Percentiles rank a stretch among this genome's conserved stretches.
These are phyloP conservation scores for Xerocomellus amylosporus DNA, from an alignment of 768 basidiomycete species.

Conservation along the genomic window DNA sequence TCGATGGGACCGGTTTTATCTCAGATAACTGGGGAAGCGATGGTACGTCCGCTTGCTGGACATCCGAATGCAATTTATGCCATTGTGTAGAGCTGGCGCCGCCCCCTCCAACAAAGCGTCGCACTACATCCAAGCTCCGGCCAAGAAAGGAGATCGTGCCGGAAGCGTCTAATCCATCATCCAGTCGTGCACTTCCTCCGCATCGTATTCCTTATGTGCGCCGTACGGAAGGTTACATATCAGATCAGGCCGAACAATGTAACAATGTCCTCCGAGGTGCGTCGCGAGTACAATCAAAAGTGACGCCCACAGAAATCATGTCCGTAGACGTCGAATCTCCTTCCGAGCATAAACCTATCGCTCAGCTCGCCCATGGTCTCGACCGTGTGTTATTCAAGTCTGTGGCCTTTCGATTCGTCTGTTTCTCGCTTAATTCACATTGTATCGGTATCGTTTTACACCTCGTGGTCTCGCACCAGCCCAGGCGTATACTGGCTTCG, in stretches of 20 bases:
- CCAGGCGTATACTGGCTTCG: slow-evolving; percentile 87
- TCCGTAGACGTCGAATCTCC: slow-evolving; percentile 44
- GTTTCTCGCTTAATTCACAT: background rate
- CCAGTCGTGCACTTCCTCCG: slow-evolving; percentile 16
- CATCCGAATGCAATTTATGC: background rate
- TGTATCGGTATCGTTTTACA: background rate
- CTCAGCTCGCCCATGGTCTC: slow-evolving; percentile 62
- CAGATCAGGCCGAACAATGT: slow-evolving; percentile 2
- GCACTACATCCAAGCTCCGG: background rate
- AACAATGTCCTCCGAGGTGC: slow-evolving; percentile 19
- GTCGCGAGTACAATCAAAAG: background rate
- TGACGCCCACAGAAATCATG: background rate
- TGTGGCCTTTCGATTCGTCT: slow-evolving; percentile 19
- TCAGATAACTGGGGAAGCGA: slow-evolving; percentile 25
- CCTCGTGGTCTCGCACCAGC: slow-evolving; percentile 37
- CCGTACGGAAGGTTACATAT: slow-evolving; percentile 26
- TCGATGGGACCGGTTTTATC: slow-evolving; percentile 4
- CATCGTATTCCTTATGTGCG: slow-evolving; percentile 27
- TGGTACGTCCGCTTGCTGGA: slow-evolving; percentile 8
- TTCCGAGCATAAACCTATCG: slow-evolving; percentile 51
- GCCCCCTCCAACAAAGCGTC: slow-evolving; percentile 1
- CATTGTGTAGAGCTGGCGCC: slow-evolving; percentile 14
- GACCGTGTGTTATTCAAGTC: slow-evolving; percentile 77
- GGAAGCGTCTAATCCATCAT: background rate
- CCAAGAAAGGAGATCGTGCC: slow-evolving; percentile 4